These are phyloP conservation scores for Chamaenerion angustifolium DNA, from an alignment of 345 rosid genomes.

Conservation along the genomic window DNA sequence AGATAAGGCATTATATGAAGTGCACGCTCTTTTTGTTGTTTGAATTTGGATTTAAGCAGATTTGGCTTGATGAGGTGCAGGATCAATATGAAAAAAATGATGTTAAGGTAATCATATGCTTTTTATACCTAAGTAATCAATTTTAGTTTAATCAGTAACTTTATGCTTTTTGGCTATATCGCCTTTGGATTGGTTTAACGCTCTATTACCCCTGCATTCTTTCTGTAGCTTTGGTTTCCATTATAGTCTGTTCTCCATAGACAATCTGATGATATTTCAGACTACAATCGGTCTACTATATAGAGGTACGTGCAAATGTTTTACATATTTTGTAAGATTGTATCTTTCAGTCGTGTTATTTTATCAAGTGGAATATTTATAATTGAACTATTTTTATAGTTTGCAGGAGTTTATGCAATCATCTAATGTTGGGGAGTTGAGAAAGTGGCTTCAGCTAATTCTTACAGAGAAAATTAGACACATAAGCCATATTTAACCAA, in stretches of 20 bases:
- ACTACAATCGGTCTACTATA: slow-evolving; percentile 35
- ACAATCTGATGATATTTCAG: slow-evolving; percentile 27
- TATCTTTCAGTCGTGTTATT: slow-evolving; percentile 8
- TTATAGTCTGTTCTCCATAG: slow-evolving; percentile 55
- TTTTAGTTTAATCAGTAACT: too few relatives aligned
- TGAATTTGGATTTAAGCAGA: too few relatives aligned
- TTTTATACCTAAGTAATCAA: background rate
- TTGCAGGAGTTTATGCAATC: slow-evolving; percentile 75
- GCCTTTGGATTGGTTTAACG: too few relatives aligned
- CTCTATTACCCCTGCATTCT: background rate
- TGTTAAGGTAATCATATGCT: slow-evolving; percentile 37
- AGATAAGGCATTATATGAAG: too few relatives aligned
- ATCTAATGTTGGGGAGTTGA: slow-evolving; percentile 80
- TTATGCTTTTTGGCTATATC: too few relatives aligned
- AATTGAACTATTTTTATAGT: slow-evolving; percentile 28
- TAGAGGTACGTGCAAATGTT: slow-evolving; percentile 32
- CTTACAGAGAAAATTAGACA: too few relatives aligned
- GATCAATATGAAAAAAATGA: slow-evolving; percentile 68
- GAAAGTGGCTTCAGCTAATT: slow-evolving; percentile 74
- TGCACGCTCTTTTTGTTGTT: too few relatives aligned
- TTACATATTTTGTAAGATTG: background rate
- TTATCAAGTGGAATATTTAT: background rate
- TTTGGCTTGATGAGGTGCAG: slow-evolving; percentile 82
- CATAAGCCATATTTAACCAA: too few relatives aligned
- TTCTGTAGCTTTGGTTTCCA: slow-evolving; percentile 94